These are phyloP conservation scores for Farysia itapuensis DNA, from an alignment of 1,284 basidiomycete species.

Conservation along the genomic window DNA sequence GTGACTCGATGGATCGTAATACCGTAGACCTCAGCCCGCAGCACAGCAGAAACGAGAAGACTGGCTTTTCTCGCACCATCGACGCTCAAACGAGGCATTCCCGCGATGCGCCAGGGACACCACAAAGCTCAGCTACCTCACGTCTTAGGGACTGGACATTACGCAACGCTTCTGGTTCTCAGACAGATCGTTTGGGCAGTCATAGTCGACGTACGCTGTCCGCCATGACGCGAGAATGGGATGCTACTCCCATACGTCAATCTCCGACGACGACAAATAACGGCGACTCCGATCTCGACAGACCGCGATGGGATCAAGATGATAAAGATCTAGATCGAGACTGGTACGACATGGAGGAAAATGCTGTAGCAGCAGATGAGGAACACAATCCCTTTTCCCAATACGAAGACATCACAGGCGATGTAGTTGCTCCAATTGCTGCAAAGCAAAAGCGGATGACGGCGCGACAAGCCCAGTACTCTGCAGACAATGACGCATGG, in stretches of 20 bases:
- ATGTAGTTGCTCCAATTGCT: constrained; percentile 22
- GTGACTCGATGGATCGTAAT: no score
- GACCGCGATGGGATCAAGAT: constrained; percentile 46
- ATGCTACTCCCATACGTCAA: constrained; percentile 23
- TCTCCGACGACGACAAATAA: constrained; percentile 64
- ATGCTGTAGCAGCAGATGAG: constrained; percentile 70
- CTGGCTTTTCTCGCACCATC: no score
- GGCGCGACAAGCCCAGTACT: constrained; percentile 62
- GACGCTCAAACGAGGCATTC: no score
- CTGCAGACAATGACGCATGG: constrained; percentile 97
- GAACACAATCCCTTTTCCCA: constrained; percentile 90
- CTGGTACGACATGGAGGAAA: constrained; percentile 57
- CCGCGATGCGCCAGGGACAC: no score
- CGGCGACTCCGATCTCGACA: constrained; percentile 63
- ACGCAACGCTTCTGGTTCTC: no score
- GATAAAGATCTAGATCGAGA: constrained; percentile 44
- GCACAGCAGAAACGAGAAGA: no score
- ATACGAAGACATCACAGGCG: constrained; percentile 71
- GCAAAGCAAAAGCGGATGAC: constrained; percentile 54
- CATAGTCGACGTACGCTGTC: no score
- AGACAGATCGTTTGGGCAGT: no score
- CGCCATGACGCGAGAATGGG: constrained; percentile 32
- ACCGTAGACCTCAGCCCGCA: no score
- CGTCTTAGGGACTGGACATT: no score
- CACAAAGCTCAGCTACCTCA: no score